A percentile compares a stretch with the other conserved stretches of the same genome.
Conservation (phyloP, 805 yeast species). For the Wickerhamiella sergipiensis region DNA sequence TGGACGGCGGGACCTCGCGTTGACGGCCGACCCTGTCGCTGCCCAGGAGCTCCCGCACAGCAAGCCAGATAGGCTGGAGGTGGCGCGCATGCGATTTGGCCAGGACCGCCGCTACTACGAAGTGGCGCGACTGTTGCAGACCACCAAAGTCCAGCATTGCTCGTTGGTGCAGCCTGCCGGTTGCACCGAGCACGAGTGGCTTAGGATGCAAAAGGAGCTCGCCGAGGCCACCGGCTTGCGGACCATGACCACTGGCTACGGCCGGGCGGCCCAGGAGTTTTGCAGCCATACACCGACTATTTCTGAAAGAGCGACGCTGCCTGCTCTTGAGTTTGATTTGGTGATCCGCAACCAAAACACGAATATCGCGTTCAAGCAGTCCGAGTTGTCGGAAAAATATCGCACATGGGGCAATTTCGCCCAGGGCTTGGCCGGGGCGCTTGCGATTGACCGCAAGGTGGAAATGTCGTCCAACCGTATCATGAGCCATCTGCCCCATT, state of each 20-base stretch:
- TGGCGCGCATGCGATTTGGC: conserved; percentile 61
- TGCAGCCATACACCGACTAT: conserved; percentile 61
- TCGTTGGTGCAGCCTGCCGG: conserved; percentile 28
- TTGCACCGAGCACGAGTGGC: conserved; percentile 41
- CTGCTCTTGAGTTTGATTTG: conserved; percentile 57
- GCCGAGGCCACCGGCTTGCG: conserved; percentile 53
- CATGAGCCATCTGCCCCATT: conserved; percentile 44
- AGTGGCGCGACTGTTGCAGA: conserved; percentile 55
- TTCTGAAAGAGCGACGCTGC: conserved; percentile 74
- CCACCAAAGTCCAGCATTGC: conserved; percentile 45
- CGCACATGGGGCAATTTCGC: conserved; percentile 82
- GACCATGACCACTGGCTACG: conserved; percentile 63
- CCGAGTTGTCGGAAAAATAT: conserved; percentile 34
- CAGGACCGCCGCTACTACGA: conserved; percentile 71
- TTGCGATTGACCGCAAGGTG: conserved; percentile 55
- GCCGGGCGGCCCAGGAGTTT: conserved; percentile 60
- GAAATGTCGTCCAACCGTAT: conserved; percentile 33
- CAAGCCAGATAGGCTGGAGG: conserved; percentile 52
- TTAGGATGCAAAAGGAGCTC: conserved; percentile 39
- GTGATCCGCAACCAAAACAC: conserved; percentile 52
- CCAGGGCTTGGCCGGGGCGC: conserved; percentile 79
- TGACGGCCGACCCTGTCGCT: not conserved
- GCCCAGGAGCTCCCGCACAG: conserved; percentile 47
- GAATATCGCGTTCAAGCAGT: conserved; percentile 46
- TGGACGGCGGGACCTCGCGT: not conserved